phyloP scores from a whole-genome alignment of 2,329 filamentous ascomycete species.

The Kalaharituber pfeilii region DNA sequence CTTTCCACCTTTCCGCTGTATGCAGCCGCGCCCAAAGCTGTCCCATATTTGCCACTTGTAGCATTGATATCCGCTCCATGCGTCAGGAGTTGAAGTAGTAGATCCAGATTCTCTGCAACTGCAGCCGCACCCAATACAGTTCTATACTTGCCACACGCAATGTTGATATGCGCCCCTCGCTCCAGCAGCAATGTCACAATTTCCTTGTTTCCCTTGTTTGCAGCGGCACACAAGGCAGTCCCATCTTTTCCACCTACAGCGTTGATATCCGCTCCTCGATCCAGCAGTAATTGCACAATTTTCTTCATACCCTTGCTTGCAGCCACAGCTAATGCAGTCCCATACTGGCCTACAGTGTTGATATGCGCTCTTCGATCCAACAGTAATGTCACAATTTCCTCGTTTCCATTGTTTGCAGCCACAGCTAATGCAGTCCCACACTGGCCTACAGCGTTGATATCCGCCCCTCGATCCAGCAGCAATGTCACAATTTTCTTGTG shows the following conservation, averaged over 20 bases:
- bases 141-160: neutral
- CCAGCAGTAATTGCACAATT: no score
- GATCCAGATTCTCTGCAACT: neutral
- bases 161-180: neutral
- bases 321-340: no score
- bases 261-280: no score
- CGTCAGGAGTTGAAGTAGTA: constrained; percentile 4
- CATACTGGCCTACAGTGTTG: no score
- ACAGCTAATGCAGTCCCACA: no score
- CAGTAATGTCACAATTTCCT: no score
- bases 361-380: no score
- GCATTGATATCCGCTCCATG: neutral
- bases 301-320: no score
- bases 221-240: neutral
- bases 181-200: neutral
- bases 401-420: no score
- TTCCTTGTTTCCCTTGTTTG: neutral
- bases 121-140: neutral
- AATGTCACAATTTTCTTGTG: no score
- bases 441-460: no score
- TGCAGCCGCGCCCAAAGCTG: neutral
- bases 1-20: neutral
- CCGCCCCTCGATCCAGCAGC: no score
- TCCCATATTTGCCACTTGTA: neutral
- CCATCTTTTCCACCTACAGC: neutral